Conservation (phyloP, 176 grass and related monocot species). For the Alopecurus myosuroides region DNA sequence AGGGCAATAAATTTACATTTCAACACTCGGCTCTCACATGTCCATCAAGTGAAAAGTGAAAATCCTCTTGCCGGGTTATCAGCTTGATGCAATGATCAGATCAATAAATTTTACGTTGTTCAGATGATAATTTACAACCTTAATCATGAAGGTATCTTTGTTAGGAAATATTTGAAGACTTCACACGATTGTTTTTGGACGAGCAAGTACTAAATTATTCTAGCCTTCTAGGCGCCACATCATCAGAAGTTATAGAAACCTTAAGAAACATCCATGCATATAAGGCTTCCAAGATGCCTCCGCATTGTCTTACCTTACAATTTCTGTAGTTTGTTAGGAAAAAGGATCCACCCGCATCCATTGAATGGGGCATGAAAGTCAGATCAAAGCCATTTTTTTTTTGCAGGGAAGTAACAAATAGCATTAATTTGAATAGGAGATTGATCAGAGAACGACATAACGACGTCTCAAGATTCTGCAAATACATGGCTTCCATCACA, state of each 20-base stretch:
- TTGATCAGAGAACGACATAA: constrained; percentile 3
- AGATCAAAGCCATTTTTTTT: too few relatives aligned
- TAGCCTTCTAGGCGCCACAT: constrained; percentile 1
- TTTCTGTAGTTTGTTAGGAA: constrained; percentile 13
- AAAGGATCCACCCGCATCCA: constrained; percentile 6
- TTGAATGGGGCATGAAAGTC: constrained; percentile 21
- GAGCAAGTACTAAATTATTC: neutral
- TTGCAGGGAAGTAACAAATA: neutral
- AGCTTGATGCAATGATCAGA: neutral
- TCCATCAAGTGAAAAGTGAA: too few relatives aligned
- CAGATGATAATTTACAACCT: neutral
- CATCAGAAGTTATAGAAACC: neutral
- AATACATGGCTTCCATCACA: constrained; percentile 19
- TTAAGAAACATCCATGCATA: neutral
- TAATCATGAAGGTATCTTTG: neutral
- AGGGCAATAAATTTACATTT: too few relatives aligned
- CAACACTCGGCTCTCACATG: too few relatives aligned
- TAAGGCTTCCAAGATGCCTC: neutral
- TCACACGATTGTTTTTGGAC: neutral
- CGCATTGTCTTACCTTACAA: constrained; percentile 4
- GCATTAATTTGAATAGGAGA: neutral
- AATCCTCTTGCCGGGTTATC: neutral
- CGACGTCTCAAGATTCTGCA: neutral
- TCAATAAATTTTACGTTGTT: neutral
- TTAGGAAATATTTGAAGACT: neutral